Percentiles rank a stretch among this genome's conserved stretches.
Evolutionary conservation across 2,329 filamentous ascomycete species (phyloP).

Genomic region (Colletotrichum spinosum): DNA sequence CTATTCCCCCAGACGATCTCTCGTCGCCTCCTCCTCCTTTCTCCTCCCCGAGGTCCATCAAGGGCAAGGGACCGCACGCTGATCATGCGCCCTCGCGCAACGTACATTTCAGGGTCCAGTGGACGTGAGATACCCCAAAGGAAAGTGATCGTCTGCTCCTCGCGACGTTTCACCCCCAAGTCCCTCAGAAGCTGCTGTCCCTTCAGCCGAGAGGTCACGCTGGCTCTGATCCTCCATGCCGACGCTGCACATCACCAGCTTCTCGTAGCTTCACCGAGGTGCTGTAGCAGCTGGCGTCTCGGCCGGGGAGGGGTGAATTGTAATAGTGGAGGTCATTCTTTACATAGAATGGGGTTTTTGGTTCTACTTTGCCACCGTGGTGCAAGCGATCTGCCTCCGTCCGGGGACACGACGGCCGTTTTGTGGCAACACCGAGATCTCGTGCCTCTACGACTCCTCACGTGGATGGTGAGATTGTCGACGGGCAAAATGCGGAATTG

Average conservation of each 20-base stretch:
- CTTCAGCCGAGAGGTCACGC: no score
- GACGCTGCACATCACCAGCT: no score
- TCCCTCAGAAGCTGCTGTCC: no score
- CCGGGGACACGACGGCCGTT: slow-evolving; percentile 11
- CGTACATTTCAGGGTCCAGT: background rate
- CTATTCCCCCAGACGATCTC: slow-evolving; percentile 5
- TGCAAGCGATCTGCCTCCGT: slow-evolving; percentile 18
- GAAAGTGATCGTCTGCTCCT: no score
- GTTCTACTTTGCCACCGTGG: slow-evolving; percentile 23
- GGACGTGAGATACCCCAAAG: no score
- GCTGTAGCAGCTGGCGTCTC: background rate
- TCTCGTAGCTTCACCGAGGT: no score
- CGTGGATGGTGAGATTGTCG: background rate
- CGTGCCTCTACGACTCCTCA: slow-evolving; percentile 8
- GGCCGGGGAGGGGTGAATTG: slow-evolving; percentile 3
- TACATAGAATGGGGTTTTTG: no score
- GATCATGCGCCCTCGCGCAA: slow-evolving; percentile 29
- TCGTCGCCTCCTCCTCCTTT: background rate
- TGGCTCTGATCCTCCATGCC: no score
- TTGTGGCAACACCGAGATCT: slow-evolving; percentile 15
- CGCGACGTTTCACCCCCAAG: no score
- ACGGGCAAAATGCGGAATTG: background rate
- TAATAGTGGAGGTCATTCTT: no score
- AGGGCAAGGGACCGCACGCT: slow-evolving; percentile 19
- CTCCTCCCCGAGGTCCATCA: background rate